These are phyloP conservation scores for Boletus insuetus DNA, from an alignment of 768 basidiomycete genomes.

Conservation along the genomic window DNA sequence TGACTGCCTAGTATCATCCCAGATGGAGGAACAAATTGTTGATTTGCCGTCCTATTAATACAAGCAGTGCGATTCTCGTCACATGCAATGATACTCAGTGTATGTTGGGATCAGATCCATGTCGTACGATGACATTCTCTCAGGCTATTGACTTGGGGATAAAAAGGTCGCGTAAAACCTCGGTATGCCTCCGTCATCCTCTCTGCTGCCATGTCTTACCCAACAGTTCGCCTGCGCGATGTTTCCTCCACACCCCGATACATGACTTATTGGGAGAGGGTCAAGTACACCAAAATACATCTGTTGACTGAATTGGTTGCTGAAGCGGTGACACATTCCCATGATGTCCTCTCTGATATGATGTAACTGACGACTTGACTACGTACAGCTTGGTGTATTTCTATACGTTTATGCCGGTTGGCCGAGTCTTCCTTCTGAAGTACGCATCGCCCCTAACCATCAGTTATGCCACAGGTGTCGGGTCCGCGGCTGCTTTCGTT, in stretches of 20 bases:
- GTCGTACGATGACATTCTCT: conserved; percentile 1
- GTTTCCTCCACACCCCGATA: conserved; percentile 37
- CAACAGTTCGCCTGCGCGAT: conserved; percentile 41
- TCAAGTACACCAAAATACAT: conserved; percentile 46
- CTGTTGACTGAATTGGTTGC: conserved; percentile 59
- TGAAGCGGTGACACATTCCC: conserved; percentile 45
- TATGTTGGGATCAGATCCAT: neutral
- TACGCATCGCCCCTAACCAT: neutral
- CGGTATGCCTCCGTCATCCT: neutral
- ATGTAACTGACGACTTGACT: conserved; percentile 4
- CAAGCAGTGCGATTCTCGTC: conserved; percentile 2
- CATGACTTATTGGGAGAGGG: conserved; percentile 50
- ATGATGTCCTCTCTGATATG: neutral
- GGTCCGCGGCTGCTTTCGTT: conserved; percentile 49
- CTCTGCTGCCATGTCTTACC: conserved; percentile 19
- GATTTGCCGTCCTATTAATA: neutral
- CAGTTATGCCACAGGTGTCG: conserved; percentile 40
- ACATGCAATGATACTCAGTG: neutral
- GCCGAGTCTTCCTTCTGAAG: conserved; percentile 4
- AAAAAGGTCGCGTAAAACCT: conserved; percentile 3
- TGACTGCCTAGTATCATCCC: neutral
- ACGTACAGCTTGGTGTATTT: conserved; percentile 53
- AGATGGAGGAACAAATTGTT: neutral
- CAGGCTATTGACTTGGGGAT: neutral
- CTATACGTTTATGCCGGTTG: conserved; percentile 55